Base-by-base conservation (phyloP, 768 basidiomycete species). In the Russula virescens region DNA sequence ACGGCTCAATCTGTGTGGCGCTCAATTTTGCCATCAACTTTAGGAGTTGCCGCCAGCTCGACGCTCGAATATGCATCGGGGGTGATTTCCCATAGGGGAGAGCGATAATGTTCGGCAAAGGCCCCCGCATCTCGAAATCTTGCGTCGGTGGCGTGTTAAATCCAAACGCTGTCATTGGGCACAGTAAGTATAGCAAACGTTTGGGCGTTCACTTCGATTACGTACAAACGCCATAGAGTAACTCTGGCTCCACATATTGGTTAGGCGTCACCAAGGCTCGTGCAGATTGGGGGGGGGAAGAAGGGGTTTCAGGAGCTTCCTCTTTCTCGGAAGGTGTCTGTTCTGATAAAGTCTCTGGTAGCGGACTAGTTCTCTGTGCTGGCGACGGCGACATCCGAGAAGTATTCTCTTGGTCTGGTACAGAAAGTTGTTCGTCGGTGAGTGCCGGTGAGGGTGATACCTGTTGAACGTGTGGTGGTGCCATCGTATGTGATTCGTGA, bases 11-110 rank as follows among this genome's bases (percentile, higher is more conserved):
- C 54, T 82, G 82, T 6, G 87, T 86, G 34, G 79, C 83, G 60
- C 86, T 85, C 61, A 91, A 72, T 63, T 85, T 77, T 28, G 89
- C 90, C 83, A 93, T 83, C 46, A 92, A 71, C 68, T 84, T 88
- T 43, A 92, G 76, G 58, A 92, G 68, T 70, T 84, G 83, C 26
- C 83, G 81, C 91, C 91, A 93, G 65, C 75, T 85, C 7, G 84
- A 83, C 1, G 87, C 87, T 68, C 86, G 86, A 40, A 93, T 73
- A 70, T 91, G 88, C 61, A 91, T 77, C 11, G 87, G 80, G 14
- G 86, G 82, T 49, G 79, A 82, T 63, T 81, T 81, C 6, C 84
- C 86, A 69, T 85, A 87, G 6, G 88, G 87, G 58, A 93, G 75
- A 5, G 83, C 80, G n/a, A 93, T 83, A 47, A 88, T 80, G 64